These are phyloP conservation scores for Glycine tomentella DNA, from an alignment of 306 rosid genomes.

Conservation along the genomic window DNA sequence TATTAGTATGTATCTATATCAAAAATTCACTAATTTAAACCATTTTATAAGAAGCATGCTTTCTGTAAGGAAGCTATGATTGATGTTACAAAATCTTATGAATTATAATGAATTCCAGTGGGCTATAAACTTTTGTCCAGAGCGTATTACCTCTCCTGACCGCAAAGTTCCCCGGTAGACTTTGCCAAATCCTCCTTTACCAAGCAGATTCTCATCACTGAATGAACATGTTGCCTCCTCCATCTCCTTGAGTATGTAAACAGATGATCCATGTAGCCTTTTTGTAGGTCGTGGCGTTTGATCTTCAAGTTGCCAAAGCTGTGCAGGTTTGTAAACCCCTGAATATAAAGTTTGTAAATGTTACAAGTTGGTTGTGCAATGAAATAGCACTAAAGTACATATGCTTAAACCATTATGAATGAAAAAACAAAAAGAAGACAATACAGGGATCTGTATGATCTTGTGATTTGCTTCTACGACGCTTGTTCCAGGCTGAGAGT, in stretches of 20 bases:
- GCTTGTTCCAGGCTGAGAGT: conserved; percentile 96
- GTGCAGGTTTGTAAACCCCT: conserved; percentile 88
- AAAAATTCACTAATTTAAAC: conserved; percentile 17
- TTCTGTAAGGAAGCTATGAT: conserved; percentile 17
- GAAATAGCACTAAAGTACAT: background rate
- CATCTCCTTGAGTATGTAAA: conserved; percentile 89
- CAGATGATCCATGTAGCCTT: conserved; percentile 78
- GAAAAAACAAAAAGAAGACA: conserved; percentile 8
- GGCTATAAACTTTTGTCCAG: background rate
- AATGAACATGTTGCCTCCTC: conserved; percentile 91
- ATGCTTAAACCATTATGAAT: background rate
- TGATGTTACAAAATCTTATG: conserved; percentile 21
- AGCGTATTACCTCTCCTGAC: conserved; percentile 77
- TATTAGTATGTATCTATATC: conserved; percentile 44
- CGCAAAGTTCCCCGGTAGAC: conserved; percentile 79
- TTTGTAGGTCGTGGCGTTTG: conserved; percentile 64
- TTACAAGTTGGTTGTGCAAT: conserved; percentile 29
- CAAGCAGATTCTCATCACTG: conserved; percentile 82
- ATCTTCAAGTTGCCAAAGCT: conserved; percentile 86
- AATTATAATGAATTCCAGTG: conserved; percentile 27
- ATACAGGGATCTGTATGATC: conserved; percentile 86
- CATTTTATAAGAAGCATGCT: conserved; percentile 27
- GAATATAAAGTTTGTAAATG: conserved; percentile 28
- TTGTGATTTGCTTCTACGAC: conserved; percentile 83
- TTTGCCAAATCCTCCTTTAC: conserved; percentile 96